These are phyloP conservation scores for Sinapis alba DNA, from an alignment of 441 rosid species.

Conservation along the genomic window DNA sequence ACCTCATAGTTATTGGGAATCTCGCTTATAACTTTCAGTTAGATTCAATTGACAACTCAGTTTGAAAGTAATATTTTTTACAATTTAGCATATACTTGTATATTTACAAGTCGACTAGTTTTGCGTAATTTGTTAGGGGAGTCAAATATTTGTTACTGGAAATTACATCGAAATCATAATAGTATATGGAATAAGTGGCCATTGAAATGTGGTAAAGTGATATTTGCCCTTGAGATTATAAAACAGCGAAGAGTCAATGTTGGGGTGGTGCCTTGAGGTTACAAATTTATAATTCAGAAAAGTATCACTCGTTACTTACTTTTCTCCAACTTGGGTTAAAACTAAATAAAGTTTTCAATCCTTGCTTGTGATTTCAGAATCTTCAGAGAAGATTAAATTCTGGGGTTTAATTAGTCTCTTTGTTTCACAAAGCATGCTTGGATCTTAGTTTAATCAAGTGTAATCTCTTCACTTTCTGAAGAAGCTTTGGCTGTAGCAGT, in stretches of 20 bases:
- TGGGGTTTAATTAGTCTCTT: too few relatives aligned
- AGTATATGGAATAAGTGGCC: constrained; percentile 6
- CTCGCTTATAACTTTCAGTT: not conserved
- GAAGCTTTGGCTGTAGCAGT: too few relatives aligned
- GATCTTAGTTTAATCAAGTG: too few relatives aligned
- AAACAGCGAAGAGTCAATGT: constrained; percentile 29
- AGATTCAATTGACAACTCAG: not conserved
- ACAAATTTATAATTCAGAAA: constrained; percentile 14
- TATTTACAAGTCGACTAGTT: constrained; percentile 16
- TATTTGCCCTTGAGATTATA: constrained; percentile 20
- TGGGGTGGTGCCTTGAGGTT: constrained; percentile 37
- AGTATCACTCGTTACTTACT: too few relatives aligned
- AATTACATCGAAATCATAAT: not conserved
- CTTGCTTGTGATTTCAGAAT: too few relatives aligned
- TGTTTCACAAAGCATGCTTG: too few relatives aligned
- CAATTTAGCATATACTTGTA: too few relatives aligned
- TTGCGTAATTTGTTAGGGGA: constrained; percentile 6
- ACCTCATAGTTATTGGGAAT: constrained; percentile 6
- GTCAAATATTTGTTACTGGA: not conserved
- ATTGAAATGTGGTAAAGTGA: constrained; percentile 30
- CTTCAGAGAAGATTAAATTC: too few relatives aligned
- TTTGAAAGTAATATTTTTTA: too few relatives aligned
- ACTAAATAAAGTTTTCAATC: too few relatives aligned
- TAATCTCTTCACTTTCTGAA: too few relatives aligned
- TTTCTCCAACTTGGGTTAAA: too few relatives aligned